Percentiles rank a stretch among this genome's conserved stretches.
These are phyloP conservation scores for Plasmodium falciparum DNA, from an alignment of 169 alveolate species.

Conservation along the genomic window DNA sequence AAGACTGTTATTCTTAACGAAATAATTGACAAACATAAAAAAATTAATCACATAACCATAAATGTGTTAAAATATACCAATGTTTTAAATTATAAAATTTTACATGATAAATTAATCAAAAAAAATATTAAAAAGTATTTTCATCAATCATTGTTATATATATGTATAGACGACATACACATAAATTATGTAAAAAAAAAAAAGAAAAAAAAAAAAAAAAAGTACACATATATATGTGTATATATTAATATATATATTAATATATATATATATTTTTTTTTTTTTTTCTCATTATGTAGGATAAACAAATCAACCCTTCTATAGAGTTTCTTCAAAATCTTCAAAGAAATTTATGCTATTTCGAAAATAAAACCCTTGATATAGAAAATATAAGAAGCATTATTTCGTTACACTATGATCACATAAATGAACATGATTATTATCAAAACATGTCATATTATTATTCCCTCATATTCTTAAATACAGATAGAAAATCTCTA, in stretches of 20 bases:
- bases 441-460: constrained; percentile 33
- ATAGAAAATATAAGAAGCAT: constrained; percentile 69
- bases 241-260: neutral
- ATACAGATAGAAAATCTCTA: constrained; percentile 35
- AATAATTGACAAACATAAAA: constrained; percentile 17
- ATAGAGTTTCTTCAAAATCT: constrained; percentile 62
- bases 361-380: constrained; percentile 44
- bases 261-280: neutral
- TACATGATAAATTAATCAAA: constrained; percentile 56
- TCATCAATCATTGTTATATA: constrained; percentile 43
- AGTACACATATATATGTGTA: neutral
- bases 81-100: constrained; percentile 47
- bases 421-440: constrained; percentile 31
- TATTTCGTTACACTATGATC: constrained; percentile 49
- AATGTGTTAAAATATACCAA: constrained; percentile 32
- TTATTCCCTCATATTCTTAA: constrained; percentile 41
- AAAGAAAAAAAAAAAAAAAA: constrained; percentile 1
- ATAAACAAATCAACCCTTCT: constrained; percentile 41
- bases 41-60: constrained; percentile 37
- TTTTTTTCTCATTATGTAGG: constrained; percentile 32
- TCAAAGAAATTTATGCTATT: constrained; percentile 69
- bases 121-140: constrained; percentile 50
- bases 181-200: constrained; percentile 44
- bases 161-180: constrained; percentile 71
- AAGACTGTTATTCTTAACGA: constrained; percentile 64